Percentiles rank a stretch among this genome's conserved stretches.
Evolutionary conservation across 192 early-diverging fungal genomes (phyloP).

Genomic region (Coemansia sp.): DNA sequence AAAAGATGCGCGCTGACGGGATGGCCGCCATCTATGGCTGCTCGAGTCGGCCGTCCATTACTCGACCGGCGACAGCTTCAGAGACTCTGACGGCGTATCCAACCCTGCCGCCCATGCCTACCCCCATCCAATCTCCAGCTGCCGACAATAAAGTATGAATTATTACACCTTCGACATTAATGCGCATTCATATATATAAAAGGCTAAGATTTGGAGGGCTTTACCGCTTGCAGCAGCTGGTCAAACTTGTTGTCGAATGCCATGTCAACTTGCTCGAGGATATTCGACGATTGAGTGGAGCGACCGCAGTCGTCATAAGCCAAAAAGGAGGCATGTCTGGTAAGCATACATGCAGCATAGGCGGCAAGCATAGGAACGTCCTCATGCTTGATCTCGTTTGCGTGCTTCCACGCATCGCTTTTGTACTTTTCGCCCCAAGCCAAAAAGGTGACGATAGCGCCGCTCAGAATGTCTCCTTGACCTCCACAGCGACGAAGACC

Average conservation of each 20-base stretch:
- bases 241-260: slow-evolving; percentile 59
- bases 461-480: slow-evolving; percentile 93
- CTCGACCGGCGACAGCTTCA: not conserved
- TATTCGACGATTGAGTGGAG: slow-evolving; percentile 37
- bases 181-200: not conserved
- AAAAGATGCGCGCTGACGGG: slow-evolving; percentile 45
- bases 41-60: not conserved
- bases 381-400: slow-evolving; percentile 25
- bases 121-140: not conserved
- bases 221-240: slow-evolving; percentile 33
- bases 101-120: not conserved
- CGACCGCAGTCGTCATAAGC: slow-evolving; percentile 52
- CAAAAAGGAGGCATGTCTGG: slow-evolving; percentile 49
- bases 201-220: slow-evolving; percentile 19
- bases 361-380: slow-evolving; percentile 65
- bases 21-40: slow-evolving; percentile 34
- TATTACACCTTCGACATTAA: not conserved
- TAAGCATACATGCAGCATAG: slow-evolving; percentile 58
- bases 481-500: slow-evolving; percentile 90
- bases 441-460: slow-evolving; percentile 81
- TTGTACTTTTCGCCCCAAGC: slow-evolving; percentile 81
- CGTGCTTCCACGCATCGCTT: slow-evolving; percentile 61
- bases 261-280: slow-evolving; percentile 50
- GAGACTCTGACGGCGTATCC: not conserved
- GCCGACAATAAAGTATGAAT: not conserved